Base-by-base conservation (phyloP, 345 rosid species). In the Corchorus olitorius region DNA sequence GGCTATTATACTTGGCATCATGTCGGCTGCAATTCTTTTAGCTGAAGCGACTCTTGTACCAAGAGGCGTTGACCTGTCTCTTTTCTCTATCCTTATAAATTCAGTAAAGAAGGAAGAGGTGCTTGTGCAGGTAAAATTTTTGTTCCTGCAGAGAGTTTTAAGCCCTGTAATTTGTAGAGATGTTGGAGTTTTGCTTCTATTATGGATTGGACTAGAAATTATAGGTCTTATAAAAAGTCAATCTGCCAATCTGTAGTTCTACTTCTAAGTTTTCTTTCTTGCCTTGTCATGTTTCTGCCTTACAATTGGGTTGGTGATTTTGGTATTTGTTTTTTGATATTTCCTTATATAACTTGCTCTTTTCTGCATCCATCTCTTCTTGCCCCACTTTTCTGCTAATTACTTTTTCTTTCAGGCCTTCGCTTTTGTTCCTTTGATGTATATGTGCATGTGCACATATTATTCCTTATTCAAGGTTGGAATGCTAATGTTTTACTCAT, bases 361-460 rank as follows among this genome's bases (percentile, higher is more conserved):
- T 19, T 49, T 60, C 33, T 74, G 20, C 16, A 48, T 8, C 17
- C 62, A 39, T 33, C 53, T 22, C 39, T 55, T 55, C 34, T 49
- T 22, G 54, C 48, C 33, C 27, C 65, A 34, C 73, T 76, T 63
- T 20, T 49, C 27, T 63, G 35, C 53, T 73, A 65, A 33, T 77
- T 5, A 50, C 56, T 72, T 73, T 81, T 78, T 77, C 65, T 80
- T 34, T 66, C 88, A 97, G 98, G 97, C 84, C 67, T 88, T 94
- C 84, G 97, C 96, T 81, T 88, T 97, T 81, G 86, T 92, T 72
- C 97, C 99, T 75, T 88, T 97, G 85, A 90, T 94, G 92, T 97
- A 97, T 88, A 94, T 97, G 99, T 92, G 99, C 82, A 65, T 97
- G 58, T 94, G 98, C 86, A 97, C 99, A 56, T 94, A 94, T 76